Evolutionary conservation across 2,329 filamentous ascomycete species (phyloP), one percentile per base, ranked within the genome.

Genomic region (Ophiostoma sp.): DNA sequence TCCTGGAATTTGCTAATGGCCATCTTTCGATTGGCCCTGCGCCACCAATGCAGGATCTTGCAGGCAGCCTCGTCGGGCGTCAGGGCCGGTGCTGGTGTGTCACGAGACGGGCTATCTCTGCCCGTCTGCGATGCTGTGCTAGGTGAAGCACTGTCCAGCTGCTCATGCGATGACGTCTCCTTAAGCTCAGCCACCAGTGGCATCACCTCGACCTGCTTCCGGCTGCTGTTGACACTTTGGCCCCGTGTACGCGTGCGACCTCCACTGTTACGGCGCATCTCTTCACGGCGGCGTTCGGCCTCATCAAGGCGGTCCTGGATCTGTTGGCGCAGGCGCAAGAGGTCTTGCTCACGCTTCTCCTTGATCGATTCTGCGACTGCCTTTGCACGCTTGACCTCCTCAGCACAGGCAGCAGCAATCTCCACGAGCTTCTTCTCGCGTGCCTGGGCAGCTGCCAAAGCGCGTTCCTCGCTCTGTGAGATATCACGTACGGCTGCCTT

Each of bases 281-380:
- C 85, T 75, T 89, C 85, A 69, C 91, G 83, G 73, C 91, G 84
- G 75, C 81, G 85, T 77, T 93, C 89, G 0, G 90, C 91, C 75
- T 93, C 91, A 44, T 90, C 89, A 73, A 92, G 84, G 71, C 89
- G 87, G 79, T 93, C 90, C 76, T 93, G 89, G 83, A 93, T 92
- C 76, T 93, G 89, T 66, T 85, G 78, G 71, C 87, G 86, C 76
- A 91, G 83, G 74, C 87, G 87, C 73, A 83, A 83, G 68, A 90
- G 84, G 72, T 93, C 89, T 68, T 88, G 87, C 75, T 92, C 89
- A 71, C 91, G 87, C 76, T 89, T 89, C 79, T 91, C 89, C 78
- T 92, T 93, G 81, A 91, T 92, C 69, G 85, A 88, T 76, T 92
- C 90, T 14, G 91, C 91, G n/a, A 93, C 84, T 66, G 90, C 89